These are phyloP conservation scores for Hyphodiscus sp. DNA, from an alignment of 2,329 filamentous ascomycete species.

Conservation along the genomic window DNA sequence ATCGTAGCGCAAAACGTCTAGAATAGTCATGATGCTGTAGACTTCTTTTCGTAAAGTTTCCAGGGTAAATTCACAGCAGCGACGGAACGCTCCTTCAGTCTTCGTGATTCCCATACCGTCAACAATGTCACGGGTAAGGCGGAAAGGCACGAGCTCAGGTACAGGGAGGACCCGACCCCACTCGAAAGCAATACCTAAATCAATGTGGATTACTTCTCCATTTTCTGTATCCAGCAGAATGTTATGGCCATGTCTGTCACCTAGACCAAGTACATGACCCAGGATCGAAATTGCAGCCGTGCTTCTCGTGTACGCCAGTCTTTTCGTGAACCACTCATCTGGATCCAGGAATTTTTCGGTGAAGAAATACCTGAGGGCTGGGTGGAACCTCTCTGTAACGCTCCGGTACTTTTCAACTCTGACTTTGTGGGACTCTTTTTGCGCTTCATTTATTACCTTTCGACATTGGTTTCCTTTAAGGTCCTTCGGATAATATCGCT, in stretches of 20 bases:
- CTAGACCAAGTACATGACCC: slow-evolving; percentile 85
- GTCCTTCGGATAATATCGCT: slow-evolving; percentile 78
- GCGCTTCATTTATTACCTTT: slow-evolving; percentile 69
- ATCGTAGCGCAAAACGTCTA: slow-evolving; percentile 97
- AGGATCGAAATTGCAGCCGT: slow-evolving; percentile 95
- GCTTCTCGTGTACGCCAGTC: slow-evolving; percentile 85
- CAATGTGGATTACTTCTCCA: slow-evolving; percentile 94
- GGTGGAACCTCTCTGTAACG: slow-evolving; percentile 76
- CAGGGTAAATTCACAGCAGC: slow-evolving; percentile 97
- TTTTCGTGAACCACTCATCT: slow-evolving; percentile 89
- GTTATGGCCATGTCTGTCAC: slow-evolving; percentile 93
- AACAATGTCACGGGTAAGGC: slow-evolving; percentile 86
- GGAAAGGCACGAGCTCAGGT: slow-evolving; percentile 92
- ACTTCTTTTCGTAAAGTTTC: slow-evolving; percentile 92
- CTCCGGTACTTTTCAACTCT: slow-evolving; percentile 71
- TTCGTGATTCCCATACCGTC: slow-evolving; percentile 96
- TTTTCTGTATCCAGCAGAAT: slow-evolving; percentile 86
- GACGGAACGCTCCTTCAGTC: slow-evolving; percentile 90
- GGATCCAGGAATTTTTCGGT: slow-evolving; percentile 91
- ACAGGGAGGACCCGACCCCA: slow-evolving; percentile 91
- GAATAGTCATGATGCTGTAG: slow-evolving; percentile 96
- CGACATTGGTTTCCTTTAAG: slow-evolving; percentile 70
- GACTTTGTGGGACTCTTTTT: slow-evolving; percentile 61
- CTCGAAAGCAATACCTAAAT: slow-evolving; percentile 95
- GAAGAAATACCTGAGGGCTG: slow-evolving; percentile 95